Conservation (phyloP, 768 basidiomycete species). For the Macrocybe gigantea region DNA sequence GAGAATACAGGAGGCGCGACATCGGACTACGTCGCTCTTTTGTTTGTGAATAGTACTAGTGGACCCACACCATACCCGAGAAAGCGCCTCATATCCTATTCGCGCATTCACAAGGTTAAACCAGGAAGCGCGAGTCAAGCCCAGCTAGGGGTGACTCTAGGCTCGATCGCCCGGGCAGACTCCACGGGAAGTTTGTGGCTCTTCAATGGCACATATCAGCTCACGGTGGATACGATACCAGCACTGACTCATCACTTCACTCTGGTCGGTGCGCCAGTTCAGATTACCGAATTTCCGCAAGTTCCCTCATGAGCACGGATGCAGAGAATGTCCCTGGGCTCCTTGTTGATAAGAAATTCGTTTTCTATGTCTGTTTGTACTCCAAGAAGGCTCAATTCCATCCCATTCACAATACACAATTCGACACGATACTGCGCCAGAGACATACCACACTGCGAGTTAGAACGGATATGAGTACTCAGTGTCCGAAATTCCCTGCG, state of each 20-base stretch:
- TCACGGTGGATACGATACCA: constrained; percentile 35
- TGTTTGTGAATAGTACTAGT: constrained; percentile 41
- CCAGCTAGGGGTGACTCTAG: constrained; percentile 36
- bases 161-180: constrained; percentile 44
- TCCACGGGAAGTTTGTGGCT: constrained; percentile 37
- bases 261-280: constrained; percentile 33
- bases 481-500: constrained; percentile 5
- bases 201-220: constrained; percentile 36
- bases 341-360: too few relatives aligned
- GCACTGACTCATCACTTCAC: constrained; percentile 34
- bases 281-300: constrained; percentile 37
- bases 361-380: too few relatives aligned
- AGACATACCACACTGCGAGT: background rate
- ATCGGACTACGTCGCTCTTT: constrained; percentile 51
- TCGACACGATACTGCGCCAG: too few relatives aligned
- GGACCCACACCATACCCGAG: constrained; percentile 50
- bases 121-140: constrained; percentile 21
- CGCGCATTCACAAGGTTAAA: constrained; percentile 26
- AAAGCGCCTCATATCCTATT: constrained; percentile 46
- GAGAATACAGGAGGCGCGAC: constrained; percentile 41
- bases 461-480: constrained; percentile 17
- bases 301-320: too few relatives aligned
- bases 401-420: too few relatives aligned
- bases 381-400: too few relatives aligned
- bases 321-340: too few relatives aligned